Evolutionary conservation across 768 basidiomycete species (phyloP).

Genomic region (Leccinum arenicola): DNA sequence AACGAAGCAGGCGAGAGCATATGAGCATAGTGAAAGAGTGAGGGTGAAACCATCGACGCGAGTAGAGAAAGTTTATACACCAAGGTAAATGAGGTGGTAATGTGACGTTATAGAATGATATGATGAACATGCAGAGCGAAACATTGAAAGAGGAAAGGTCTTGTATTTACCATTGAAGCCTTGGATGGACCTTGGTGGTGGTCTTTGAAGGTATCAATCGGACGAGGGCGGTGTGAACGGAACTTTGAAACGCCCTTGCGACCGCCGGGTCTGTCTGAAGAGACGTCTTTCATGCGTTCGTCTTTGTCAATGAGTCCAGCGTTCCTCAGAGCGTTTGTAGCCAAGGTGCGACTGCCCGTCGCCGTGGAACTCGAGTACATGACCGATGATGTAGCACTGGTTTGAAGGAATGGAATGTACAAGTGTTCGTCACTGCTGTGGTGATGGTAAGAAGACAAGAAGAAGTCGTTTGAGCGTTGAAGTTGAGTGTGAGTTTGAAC

Average conservation of each 20-base stretch:
- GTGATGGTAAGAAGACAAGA: slow-evolving; percentile 21
- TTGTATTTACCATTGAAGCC: slow-evolving; percentile 67
- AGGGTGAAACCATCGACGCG: slow-evolving; percentile 12
- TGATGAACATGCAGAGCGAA: slow-evolving; percentile 27
- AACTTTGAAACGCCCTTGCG: slow-evolving; percentile 66
- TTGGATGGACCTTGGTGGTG: slow-evolving; percentile 42
- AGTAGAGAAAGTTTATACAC: slow-evolving; percentile 18
- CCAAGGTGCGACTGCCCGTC: slow-evolving; percentile 56
- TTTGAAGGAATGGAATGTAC: background rate
- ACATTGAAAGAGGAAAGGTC: slow-evolving; percentile 31
- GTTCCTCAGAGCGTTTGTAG: slow-evolving; percentile 57
- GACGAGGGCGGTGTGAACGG: slow-evolving; percentile 57
- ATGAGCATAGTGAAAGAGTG: slow-evolving; percentile 13
- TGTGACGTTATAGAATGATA: slow-evolving; percentile 24
- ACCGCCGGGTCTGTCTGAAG: slow-evolving; percentile 64
- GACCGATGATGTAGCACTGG: background rate
- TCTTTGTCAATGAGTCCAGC: slow-evolving; percentile 80
- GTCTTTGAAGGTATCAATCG: slow-evolving; percentile 57
- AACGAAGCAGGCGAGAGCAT: slow-evolving; percentile 4
- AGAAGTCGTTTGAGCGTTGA: slow-evolving; percentile 2
- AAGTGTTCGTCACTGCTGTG: background rate
- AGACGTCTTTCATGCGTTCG: slow-evolving; percentile 68
- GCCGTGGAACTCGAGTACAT: slow-evolving; percentile 65
- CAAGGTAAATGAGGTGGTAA: slow-evolving; percentile 15
- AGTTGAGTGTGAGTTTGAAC: slow-evolving; percentile 12